Conservation (phyloP, 352 stramenopile species). For the Phytophthora sp. region DNA sequence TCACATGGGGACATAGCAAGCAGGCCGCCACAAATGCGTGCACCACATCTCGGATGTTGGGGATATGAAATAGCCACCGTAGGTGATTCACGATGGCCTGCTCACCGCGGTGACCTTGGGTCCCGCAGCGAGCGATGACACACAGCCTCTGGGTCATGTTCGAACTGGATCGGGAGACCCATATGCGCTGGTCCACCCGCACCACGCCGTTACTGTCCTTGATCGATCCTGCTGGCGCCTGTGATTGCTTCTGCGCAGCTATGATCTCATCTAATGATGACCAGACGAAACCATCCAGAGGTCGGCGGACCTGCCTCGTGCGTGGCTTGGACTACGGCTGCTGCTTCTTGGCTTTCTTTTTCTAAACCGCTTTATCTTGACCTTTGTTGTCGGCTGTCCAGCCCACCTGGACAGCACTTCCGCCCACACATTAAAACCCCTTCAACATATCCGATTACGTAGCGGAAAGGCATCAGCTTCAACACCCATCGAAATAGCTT, state of each 20-base stretch:
- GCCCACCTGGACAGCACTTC: too few species aligned
- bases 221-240: not conserved
- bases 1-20: not conserved
- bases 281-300: slow-evolving; percentile 1
- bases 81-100: slow-evolving; percentile 3
- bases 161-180: not conserved
- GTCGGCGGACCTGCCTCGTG: not conserved
- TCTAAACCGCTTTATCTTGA: too few species aligned
- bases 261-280: not conserved
- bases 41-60: not conserved
- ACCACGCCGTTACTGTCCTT: not conserved
- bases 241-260: not conserved
- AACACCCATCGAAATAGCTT: not conserved
- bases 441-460: too few species aligned
- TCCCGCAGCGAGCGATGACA: slow-evolving; percentile 4
- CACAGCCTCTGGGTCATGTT: not conserved
- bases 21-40: not conserved
- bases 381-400: too few species aligned
- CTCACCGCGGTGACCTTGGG: slow-evolving; percentile 5
- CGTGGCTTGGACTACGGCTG: too few species aligned
- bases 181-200: not conserved
- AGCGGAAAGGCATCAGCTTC: not conserved
- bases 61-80: not conserved
- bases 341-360: too few species aligned
- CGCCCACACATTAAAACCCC: too few species aligned